Evolutionary conservation across 495 filamentous ascomycete genomes (phyloP), one percentile per base, ranked within the genome.

Genomic region (Margaritispora aquatica): DNA sequence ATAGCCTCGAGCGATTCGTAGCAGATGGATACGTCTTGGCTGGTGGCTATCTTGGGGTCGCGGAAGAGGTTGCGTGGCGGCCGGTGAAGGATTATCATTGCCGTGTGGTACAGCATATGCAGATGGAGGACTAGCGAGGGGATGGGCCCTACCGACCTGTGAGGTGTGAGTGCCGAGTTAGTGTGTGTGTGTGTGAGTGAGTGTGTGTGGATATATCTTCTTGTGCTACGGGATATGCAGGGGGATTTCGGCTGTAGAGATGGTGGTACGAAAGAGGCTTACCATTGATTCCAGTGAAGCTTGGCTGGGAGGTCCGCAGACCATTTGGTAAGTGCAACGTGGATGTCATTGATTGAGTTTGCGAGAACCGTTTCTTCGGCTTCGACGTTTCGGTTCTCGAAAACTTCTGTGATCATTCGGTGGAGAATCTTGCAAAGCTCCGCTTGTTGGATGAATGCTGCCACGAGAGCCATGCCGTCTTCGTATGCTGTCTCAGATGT

Each of bases 331-430:
- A 72, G 46, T 1, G 64, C 54, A 24, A 69, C 60, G 60, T 70
- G 65, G 1, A 72, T 72, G 19, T 66, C 65, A 31, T 61, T 61
- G 22, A 67, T 59, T 10, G 63, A 69, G 7, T 63, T 62, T 27
- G 65, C 67, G 13, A 72, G 52, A 4, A 65, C 56, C 19, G 65
- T 56, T 11, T 64, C 55, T 22, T 69, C 65, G 2, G 64, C 50
- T 13, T 67, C 66, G 4, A 38, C 59, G 22, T 63, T 61, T 15
- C 68, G 61, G 58, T 70, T 72, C 52, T 72, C 67, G 24, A 70
- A 72, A 11, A 72, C 58, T 22, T 72, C 67, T 8, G 66, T 72
- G 31, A 72, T 69, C 65, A 72, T 72, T 22, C 57, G 66, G 56
- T 72, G 68, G 5, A 70, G 59, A 31, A 72, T 70, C 36, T 69